Conservation (phyloP, 192 early-diverging fungal species). For the Coemansia biformis region DNA sequence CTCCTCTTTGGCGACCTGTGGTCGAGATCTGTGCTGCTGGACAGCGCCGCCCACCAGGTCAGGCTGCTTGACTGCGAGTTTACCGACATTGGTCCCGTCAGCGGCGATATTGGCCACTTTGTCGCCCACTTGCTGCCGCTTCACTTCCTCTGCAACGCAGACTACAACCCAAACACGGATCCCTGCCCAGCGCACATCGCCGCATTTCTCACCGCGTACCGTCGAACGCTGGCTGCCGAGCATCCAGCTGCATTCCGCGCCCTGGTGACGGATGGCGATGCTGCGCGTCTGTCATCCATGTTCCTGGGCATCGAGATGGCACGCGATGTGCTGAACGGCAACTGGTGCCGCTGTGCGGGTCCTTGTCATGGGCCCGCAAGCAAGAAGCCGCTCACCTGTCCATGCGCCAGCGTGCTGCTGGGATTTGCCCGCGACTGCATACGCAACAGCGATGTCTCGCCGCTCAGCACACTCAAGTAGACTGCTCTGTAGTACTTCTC, state of each 20-base stretch:
- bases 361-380: no score
- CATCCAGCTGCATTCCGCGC: conserved; percentile 6
- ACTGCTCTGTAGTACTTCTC: no score
- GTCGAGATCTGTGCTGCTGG: conserved; percentile 21
- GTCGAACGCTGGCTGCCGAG: conserved; percentile 4
- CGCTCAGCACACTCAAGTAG: no score
- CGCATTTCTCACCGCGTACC: conserved; percentile 15
- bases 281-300: conserved; percentile 9
- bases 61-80: conserved; percentile 34
- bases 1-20: conserved; percentile 45
- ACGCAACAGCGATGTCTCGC: no score
- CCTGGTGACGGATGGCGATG: neutral
- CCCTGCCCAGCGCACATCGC: conserved; percentile 19
- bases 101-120: conserved; percentile 28
- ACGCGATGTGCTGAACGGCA: conserved; percentile 27
- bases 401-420: no score
- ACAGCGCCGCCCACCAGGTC: conserved; percentile 3
- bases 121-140: conserved; percentile 25
- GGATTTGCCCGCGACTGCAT: no score
- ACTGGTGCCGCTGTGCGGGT: conserved; percentile 32
- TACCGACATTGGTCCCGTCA: conserved; percentile 16
- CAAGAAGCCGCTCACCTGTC: no score
- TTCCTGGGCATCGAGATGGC: conserved; percentile 30
- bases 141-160: conserved; percentile 11
- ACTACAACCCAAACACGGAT: conserved; percentile 18